Conservation (phyloP, 805 yeast species). For the Naumovozyma castellii region DNA sequence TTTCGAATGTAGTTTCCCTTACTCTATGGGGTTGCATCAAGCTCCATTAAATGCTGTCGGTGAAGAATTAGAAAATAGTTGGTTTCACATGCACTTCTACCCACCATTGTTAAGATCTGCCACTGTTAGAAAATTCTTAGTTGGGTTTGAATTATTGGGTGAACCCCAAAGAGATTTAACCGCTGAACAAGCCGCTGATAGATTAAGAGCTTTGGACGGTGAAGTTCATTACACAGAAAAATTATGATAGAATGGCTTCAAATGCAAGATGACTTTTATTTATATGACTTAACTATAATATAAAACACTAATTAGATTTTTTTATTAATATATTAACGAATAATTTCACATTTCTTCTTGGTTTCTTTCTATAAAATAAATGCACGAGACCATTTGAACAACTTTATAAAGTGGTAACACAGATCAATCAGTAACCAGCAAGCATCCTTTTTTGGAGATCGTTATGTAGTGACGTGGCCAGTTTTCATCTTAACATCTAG, state of each 20-base stretch:
- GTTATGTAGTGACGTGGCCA: too few species aligned
- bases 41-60: slow-evolving; percentile 45
- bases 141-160: slow-evolving; percentile 60
- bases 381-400: too few species aligned
- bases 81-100: slow-evolving; percentile 69
- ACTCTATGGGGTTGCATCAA: slow-evolving; percentile 77
- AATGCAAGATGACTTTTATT: too few species aligned
- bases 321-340: too few species aligned
- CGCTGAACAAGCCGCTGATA: slow-evolving; percentile 25
- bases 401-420: too few species aligned
- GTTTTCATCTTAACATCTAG: slow-evolving; percentile 9
- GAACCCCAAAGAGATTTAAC: slow-evolving; percentile 47
- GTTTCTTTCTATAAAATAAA: too few species aligned
- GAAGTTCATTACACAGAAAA: slow-evolving; percentile 34
- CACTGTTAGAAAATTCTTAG: slow-evolving; percentile 64
- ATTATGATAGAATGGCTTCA: slow-evolving; percentile 22
- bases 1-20: slow-evolving; percentile 62
- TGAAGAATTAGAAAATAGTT: slow-evolving; percentile 38
- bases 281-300: too few species aligned
- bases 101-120: slow-evolving; percentile 71
- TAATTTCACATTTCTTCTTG: too few species aligned
- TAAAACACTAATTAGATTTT: too few species aligned
- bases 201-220: slow-evolving; percentile 38
- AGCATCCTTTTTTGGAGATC: too few species aligned
- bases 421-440: too few species aligned